These are phyloP conservation scores for Russula abietina DNA, from an alignment of 768 basidiomycete species.

Conservation along the genomic window DNA sequence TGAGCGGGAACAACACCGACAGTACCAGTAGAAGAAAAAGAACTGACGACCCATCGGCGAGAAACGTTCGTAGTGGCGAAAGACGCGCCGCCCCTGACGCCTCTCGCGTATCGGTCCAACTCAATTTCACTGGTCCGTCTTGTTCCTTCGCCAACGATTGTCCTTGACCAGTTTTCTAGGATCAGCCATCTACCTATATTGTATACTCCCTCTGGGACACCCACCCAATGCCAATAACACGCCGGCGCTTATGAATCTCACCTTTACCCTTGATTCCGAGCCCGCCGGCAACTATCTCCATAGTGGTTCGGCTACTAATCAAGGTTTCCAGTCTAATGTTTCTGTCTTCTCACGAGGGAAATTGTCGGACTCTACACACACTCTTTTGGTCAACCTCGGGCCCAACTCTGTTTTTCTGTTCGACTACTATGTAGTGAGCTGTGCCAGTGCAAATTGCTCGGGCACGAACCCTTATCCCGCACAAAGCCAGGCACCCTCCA, in stretches of 20 bases:
- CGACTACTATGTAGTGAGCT: neutral
- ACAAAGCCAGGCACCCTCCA: neutral
- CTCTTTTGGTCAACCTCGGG: neutral
- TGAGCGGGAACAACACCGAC: slow-evolving; percentile 3
- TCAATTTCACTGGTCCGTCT: neutral
- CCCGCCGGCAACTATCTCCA: neutral
- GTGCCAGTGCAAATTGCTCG: neutral
- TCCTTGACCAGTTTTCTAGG: slow-evolving; percentile 32
- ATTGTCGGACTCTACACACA: neutral
- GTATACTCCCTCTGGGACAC: slow-evolving; percentile 31
- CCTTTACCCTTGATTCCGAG: neutral
- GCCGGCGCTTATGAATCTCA: neutral
- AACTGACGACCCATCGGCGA: neutral
- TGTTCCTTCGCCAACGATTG: neutral
- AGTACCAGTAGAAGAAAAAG: neutral
- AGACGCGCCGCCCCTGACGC: neutral
- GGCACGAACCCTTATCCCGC: neutral
- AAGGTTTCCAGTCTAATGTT: neutral
- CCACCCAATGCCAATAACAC: neutral
- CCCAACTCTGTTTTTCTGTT: neutral
- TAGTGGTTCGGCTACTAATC: neutral
- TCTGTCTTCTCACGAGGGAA: neutral
- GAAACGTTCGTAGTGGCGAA: neutral
- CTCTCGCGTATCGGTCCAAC: neutral
- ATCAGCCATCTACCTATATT: slow-evolving; percentile 44